Evolutionary conservation across 2,329 filamentous ascomycete genomes (phyloP).

Genomic region (Nakataea oryzae): DNA sequence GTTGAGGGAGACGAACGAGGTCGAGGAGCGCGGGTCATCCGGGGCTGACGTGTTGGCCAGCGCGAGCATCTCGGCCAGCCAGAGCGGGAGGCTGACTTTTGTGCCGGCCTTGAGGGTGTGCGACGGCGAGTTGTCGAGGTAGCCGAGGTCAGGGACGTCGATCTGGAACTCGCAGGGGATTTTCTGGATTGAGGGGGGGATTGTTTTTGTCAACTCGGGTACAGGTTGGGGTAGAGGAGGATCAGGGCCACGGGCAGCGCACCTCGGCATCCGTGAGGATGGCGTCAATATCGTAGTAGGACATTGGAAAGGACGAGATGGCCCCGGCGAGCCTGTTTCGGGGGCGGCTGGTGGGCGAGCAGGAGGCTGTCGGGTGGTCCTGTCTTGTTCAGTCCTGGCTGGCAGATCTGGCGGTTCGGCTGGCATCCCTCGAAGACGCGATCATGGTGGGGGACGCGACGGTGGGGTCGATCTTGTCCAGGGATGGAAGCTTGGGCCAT

Average conservation of each 20-base stretch:
- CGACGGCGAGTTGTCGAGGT: constrained; percentile 72
- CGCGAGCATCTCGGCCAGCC: constrained; percentile 90
- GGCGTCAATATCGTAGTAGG: constrained; percentile 76
- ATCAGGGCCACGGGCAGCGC: constrained; percentile 8
- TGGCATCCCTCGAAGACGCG: background rate
- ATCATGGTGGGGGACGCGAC: background rate
- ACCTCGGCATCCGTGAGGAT: constrained; percentile 81
- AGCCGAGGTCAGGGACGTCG: constrained; percentile 75
- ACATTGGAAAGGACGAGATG: constrained; percentile 32
- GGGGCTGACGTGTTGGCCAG: constrained; percentile 39
- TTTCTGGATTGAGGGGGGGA: constrained; percentile 49
- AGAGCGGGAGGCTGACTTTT: constrained; percentile 74
- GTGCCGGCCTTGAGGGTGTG: constrained; percentile 69
- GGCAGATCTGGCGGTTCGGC: no score
- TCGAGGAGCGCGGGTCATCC: constrained; percentile 8
- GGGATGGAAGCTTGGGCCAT: background rate
- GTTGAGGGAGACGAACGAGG: constrained; percentile 66
- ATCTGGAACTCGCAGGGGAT: constrained; percentile 91
- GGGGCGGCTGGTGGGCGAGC: no score
- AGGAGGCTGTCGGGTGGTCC: background rate
- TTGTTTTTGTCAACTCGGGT: constrained; percentile 7
- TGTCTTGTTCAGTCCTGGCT: background rate
- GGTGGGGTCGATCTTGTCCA: background rate
- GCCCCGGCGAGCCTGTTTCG: background rate
- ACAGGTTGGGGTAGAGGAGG: background rate